Base-by-base conservation (phyloP, 2,329 filamentous ascomycete genomes). In the Colletotrichum chlorophyti region DNA sequence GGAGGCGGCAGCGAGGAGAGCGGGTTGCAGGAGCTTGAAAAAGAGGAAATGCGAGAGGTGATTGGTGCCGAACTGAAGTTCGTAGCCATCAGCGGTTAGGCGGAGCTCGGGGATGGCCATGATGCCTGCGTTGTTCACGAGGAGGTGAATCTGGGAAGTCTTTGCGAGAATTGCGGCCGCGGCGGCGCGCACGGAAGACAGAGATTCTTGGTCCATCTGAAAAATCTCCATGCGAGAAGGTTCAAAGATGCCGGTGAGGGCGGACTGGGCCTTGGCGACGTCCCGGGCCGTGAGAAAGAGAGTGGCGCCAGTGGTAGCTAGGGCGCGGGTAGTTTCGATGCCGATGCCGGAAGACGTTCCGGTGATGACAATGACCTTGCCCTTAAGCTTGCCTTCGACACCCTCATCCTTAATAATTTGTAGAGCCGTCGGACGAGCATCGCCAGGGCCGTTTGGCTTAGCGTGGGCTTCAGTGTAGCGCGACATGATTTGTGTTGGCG, bases 21-120 rank as follows among this genome's bases (percentile, higher is more conserved):
- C 78, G 0, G 69, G 69, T 69, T 79, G 74, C 38, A 81, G 64
- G 19, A 79, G 66, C 60, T 77, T 78, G 11, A 75, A 74, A 26
- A 82, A 69, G 3, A 81, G 68, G 43, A 77, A 82, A 62, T 79
- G 79, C 0, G 74, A 75, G 9, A 82, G 48, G 53, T 82, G 75
- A 41, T 80, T 80, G 4, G 73, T 74, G 0, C 71, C 75, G 47
- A 82, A 76, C 59, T 79, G 76, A 50, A 69, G 66, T 67, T 80
- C 78, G 42, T 76, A 69, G 1, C 78, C 78, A 3, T 79, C 76
- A 6, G 67, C 63, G 10, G 70, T 74, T 14, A 65, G 41, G 72
- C 61, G 4, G 66, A 69, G 38, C 71, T 71, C 4, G 73, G 68
- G 15, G 58, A 63, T 21, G 64, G 72, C 70, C 76, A 77, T 32